phyloP scores from a whole-genome alignment of 495 filamentous ascomycete species.

The Podospora tetraspora region DNA sequence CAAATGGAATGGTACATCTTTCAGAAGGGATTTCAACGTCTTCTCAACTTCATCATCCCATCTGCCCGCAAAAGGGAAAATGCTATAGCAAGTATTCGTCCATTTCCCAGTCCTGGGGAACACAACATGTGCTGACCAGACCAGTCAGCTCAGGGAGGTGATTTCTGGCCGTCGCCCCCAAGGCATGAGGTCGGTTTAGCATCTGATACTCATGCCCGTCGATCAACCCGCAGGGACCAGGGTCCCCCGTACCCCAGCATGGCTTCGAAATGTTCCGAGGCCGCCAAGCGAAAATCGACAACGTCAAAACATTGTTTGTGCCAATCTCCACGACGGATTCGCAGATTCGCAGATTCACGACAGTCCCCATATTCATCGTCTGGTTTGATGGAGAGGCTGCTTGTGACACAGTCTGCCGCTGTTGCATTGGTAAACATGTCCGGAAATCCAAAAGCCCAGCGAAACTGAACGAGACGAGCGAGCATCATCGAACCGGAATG shows the following conservation, averaged over 20 bases:
- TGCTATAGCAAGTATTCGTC: neutral
- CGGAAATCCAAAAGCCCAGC: no score
- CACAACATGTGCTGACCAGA: no score
- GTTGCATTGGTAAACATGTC: neutral
- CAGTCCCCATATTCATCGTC: neutral
- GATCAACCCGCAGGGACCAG: constrained; percentile 6
- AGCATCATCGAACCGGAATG: neutral
- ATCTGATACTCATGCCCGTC: constrained; percentile 15
- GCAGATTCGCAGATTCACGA: neutral
- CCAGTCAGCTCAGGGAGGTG: neutral
- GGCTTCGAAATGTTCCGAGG: constrained; percentile 11
- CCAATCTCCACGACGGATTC: neutral
- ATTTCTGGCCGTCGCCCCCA: neutral
- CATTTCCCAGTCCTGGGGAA: neutral
- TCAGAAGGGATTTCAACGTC: neutral
- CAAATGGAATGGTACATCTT: neutral
- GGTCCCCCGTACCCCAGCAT: neutral
- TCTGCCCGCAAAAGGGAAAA: neutral
- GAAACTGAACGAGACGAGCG: neutral
- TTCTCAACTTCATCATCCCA: neutral
- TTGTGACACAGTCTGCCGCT: neutral
- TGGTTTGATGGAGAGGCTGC: neutral
- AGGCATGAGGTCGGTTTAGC: constrained; percentile 10
- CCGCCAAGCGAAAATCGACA: constrained; percentile 9
- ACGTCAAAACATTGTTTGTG: constrained; percentile 15